phyloP scores from a whole-genome alignment of 768 basidiomycete genomes.

The Phlebiopsis gigantea region DNA sequence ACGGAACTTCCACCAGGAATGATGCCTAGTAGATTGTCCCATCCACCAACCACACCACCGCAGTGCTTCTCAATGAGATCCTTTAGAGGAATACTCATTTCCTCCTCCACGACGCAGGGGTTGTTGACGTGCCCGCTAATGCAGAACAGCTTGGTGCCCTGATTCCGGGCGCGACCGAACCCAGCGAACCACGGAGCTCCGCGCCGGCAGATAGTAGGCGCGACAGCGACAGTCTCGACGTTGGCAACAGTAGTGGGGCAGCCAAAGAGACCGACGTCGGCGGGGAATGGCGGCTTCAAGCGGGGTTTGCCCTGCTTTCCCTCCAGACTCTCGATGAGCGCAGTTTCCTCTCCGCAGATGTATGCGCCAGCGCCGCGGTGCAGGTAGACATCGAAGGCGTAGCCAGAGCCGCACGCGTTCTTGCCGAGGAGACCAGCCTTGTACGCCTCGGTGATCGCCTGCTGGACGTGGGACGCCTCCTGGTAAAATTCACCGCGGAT shows the following conservation, averaged over 20 bases:
- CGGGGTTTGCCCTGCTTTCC: slow-evolving; percentile 98
- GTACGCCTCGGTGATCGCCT: slow-evolving; percentile 95
- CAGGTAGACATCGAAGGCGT: slow-evolving; percentile 96
- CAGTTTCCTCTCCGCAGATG: slow-evolving; percentile 98
- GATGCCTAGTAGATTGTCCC: slow-evolving; percentile 97
- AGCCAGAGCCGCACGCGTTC: slow-evolving; percentile 88
- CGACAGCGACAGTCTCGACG: slow-evolving; percentile 97
- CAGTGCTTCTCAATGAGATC: slow-evolving; percentile 97
- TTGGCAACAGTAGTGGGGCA: slow-evolving; percentile 98
- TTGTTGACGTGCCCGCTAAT: slow-evolving; percentile 98
- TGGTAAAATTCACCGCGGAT: slow-evolving; percentile 98
- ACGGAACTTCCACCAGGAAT: slow-evolving; percentile 95
- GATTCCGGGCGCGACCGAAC: slow-evolving; percentile 89
- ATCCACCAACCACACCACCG: slow-evolving; percentile 90
- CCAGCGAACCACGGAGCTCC: slow-evolving; percentile 87
- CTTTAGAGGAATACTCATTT: slow-evolving; percentile 89
- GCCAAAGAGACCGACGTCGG: slow-evolving; percentile 95
- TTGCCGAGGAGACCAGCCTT: slow-evolving; percentile 82
- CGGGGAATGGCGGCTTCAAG: slow-evolving; percentile 97
- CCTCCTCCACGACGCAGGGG: slow-evolving; percentile 96
- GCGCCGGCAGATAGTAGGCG: slow-evolving; percentile 91
- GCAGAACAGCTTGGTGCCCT: slow-evolving; percentile 96
- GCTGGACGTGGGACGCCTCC: slow-evolving; percentile 89
- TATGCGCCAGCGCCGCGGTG: slow-evolving; percentile 98
- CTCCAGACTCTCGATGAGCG: slow-evolving; percentile 93